These are phyloP conservation scores for Globisporangium nagaii DNA, from an alignment of 352 stramenopile genomes.

Conservation along the genomic window DNA sequence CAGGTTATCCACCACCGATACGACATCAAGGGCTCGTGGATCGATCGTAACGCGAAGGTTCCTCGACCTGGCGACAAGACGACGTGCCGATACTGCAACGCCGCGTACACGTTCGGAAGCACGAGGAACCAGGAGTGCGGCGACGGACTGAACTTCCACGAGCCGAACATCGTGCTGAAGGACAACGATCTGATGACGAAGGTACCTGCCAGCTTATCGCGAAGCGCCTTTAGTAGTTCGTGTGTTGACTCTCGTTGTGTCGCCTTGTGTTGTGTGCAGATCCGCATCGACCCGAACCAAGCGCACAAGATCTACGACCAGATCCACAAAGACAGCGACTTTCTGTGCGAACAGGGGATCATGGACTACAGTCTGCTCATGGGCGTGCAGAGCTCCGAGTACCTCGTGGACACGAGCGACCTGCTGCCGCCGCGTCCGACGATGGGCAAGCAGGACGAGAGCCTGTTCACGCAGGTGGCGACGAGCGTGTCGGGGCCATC, in stretches of 20 bases:
- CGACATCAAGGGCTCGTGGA: conserved; percentile 90
- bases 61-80: conserved; percentile 74
- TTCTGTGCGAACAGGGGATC: conserved; percentile 85
- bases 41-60: conserved; percentile 83
- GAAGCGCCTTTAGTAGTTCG: not conserved
- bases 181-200: conserved; percentile 90
- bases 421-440: conserved; percentile 24
- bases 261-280: conserved; percentile 22
- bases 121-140: conserved; percentile 81
- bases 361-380: conserved; percentile 93
- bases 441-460: conserved; percentile 37
- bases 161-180: conserved; percentile 85
- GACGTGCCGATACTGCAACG: conserved; percentile 83
- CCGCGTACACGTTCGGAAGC: conserved; percentile 83
- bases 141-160: conserved; percentile 84
- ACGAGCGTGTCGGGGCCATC: conserved; percentile 84
- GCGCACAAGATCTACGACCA: conserved; percentile 84
- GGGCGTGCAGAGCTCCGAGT: conserved; percentile 87
- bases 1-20: conserved; percentile 82
- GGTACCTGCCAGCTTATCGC: conserved; percentile 15
- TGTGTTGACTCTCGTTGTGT: not conserved
- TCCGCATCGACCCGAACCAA: conserved; percentile 72
- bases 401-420: conserved; percentile 80
- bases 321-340: conserved; percentile 86
- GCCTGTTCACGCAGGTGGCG: conserved; percentile 71